phyloP scores from a whole-genome alignment of 2,329 filamentous ascomycete species.

The Chaetomiaceae sp. region DNA sequence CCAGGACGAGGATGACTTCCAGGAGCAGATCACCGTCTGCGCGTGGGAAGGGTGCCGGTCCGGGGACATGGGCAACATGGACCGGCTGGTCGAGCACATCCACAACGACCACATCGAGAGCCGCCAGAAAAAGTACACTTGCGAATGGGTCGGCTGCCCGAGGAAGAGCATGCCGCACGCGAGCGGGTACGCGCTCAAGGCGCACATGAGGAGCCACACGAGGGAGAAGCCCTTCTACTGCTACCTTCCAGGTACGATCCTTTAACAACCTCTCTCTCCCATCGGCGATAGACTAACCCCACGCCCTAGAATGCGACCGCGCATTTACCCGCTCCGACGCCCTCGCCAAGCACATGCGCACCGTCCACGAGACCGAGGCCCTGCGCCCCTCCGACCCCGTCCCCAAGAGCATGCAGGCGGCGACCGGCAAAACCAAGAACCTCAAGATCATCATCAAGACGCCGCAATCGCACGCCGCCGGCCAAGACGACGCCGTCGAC shows the following conservation, averaged over 20 bases:
- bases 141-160: constrained; percentile 89
- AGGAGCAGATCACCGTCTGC: constrained; percentile 74
- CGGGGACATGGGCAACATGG: constrained; percentile 74
- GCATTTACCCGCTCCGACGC: constrained; percentile 96
- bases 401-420: constrained; percentile 61
- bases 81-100: constrained; percentile 74
- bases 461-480: constrained; percentile 52
- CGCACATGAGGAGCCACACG: constrained; percentile 96
- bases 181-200: constrained; percentile 90
- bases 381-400: constrained; percentile 74
- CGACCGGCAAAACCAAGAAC: constrained; percentile 44
- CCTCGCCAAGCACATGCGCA: constrained; percentile 96
- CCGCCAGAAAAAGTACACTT: constrained; percentile 94
- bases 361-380: constrained; percentile 94
- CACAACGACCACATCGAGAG: constrained; percentile 93
- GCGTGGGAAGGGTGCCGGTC: constrained; percentile 71
- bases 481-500: constrained; percentile 48
- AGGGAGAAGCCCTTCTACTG: constrained; percentile 98
- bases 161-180: constrained; percentile 89
- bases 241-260: constrained; percentile 72
- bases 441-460: constrained; percentile 63
- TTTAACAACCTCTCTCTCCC: background rate
- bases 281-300: constrained; percentile 18
- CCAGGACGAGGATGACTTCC: constrained; percentile 68
- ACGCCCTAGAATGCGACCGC: constrained; percentile 77